Base-by-base conservation (phyloP, 345 rosid species). In the Camelina hispida region DNA sequence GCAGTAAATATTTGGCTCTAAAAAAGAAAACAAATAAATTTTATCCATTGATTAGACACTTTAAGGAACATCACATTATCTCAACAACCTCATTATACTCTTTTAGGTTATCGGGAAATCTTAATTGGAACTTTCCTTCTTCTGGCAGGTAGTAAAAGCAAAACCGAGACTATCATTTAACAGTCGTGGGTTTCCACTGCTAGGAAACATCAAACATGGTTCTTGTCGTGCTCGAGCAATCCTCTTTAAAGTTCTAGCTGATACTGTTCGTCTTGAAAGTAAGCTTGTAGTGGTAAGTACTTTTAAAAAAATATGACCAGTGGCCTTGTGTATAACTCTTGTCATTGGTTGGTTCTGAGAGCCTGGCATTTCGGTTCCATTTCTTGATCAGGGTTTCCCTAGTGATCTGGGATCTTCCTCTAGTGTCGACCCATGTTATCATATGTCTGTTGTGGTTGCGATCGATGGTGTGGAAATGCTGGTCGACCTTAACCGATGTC, bases 161-260 rank as follows among this genome's bases (percentile, higher is more conserved):
- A 87, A 77, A 84, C 70, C 84, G 78, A 71, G 78, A 30, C 78
- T 69, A 46, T 61, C 81, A 75, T 78, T 78, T 78, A 87, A 83
- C 70, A 77, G 61, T 62, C 78, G 76, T 68, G 85, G 81, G 63
- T 82, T 85, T 63, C 97, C 86, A 69, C 62, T 87, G 78, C 84
- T 95, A 68, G 99, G 98, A 74, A 83, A 89, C 60, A 88, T 90
- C 84, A 88, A 62, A 83, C 85, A 83, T 44, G 93, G 88, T 44
- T 84, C 90, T 64, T 92, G 96, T 64, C 85, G 88, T 72, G 84
- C 84, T 67, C 85, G 94, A 74, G 97, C 99, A 66, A 87, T 95
- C 20, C 74, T 90, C 69, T 95, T 90, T 77, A 92, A 95, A 80
- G 89, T 88, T 75, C 82, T 95, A 79, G 96, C 97, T 51, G 98